A percentile compares a stretch with the other conserved stretches of the same genome.
phyloP scores from a whole-genome alignment of 495 filamentous ascomycete species.

The Aspergillus nanangensis region DNA sequence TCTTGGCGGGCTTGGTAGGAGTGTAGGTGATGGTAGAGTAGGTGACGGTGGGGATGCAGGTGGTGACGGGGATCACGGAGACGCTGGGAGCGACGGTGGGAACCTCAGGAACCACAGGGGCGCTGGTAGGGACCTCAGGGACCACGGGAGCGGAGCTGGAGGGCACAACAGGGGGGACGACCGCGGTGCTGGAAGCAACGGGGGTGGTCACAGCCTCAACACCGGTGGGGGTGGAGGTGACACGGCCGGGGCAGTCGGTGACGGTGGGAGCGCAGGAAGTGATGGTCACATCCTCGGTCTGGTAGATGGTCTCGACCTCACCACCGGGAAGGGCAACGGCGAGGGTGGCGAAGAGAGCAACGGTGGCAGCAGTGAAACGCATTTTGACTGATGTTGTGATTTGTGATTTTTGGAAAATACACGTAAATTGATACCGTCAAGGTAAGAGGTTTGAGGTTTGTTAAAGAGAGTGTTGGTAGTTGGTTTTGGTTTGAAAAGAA shows the following conservation, averaged over 20 bases:
- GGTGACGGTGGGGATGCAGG: constrained; percentile 41
- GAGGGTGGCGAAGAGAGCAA: constrained; percentile 49
- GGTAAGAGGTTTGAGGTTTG: too few species aligned
- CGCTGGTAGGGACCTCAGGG: constrained; percentile 8
- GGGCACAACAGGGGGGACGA: constrained; percentile 10
- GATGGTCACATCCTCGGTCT: constrained; percentile 51
- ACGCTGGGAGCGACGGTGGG: constrained; percentile 6
- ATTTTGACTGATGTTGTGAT: constrained; percentile 39
- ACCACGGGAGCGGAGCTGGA: constrained; percentile 14
- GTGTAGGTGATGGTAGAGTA: constrained; percentile 31
- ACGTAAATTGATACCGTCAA: constrained; percentile 27
- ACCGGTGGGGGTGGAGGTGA: constrained; percentile 15
- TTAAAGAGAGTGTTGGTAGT: constrained; percentile 44
- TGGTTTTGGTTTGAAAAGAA: constrained; percentile 47
- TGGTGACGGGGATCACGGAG: constrained; percentile 35
- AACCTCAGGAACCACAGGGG: constrained; percentile 2
- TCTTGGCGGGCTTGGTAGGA: constrained; percentile 20
- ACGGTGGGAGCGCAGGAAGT: constrained; percentile 57
- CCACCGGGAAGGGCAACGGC: constrained; percentile 34
- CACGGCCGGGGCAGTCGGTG: constrained; percentile 50
- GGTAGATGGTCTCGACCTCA: constrained; percentile 45
- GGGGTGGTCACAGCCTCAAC: constrained; percentile 15
- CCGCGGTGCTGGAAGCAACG: constrained; percentile 7
- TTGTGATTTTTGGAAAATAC: constrained; percentile 18
- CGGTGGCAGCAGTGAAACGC: constrained; percentile 48